Evolutionary conservation across 768 basidiomycete genomes (phyloP).

Genomic region (Scleroderma bovista): DNA sequence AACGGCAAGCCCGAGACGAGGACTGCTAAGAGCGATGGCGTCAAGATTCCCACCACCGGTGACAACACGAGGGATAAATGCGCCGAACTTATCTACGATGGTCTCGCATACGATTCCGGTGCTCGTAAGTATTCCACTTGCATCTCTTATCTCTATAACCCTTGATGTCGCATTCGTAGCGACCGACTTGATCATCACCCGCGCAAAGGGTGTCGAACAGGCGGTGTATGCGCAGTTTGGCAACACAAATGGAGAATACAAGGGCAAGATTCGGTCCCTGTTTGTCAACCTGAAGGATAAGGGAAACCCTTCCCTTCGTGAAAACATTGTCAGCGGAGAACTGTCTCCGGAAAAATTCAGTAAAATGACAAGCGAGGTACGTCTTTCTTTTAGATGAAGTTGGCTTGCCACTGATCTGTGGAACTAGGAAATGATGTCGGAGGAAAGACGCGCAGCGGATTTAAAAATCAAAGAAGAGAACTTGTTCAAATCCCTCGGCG

Average conservation of each 20-base stretch:
- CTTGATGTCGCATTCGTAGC: slow-evolving; percentile 35
- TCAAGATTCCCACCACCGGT: slow-evolving; percentile 49
- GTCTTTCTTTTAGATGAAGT: not conserved
- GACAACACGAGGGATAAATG: slow-evolving; percentile 85
- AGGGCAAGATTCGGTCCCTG: slow-evolving; percentile 77
- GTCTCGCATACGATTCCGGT: slow-evolving; percentile 77
- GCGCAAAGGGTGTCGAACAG: slow-evolving; percentile 69
- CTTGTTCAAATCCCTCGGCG: slow-evolving; percentile 85
- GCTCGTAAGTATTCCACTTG: slow-evolving; percentile 60
- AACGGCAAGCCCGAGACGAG: slow-evolving; percentile 39
- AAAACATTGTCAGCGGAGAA: slow-evolving; percentile 81
- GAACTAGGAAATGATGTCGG: slow-evolving; percentile 89
- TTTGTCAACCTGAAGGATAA: slow-evolving; percentile 96
- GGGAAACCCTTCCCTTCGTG: slow-evolving; percentile 81
- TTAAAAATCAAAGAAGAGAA: slow-evolving; percentile 80
- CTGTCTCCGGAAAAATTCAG: slow-evolving; percentile 64
- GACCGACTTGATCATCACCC: slow-evolving; percentile 56
- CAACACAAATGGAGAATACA: slow-evolving; percentile 49
- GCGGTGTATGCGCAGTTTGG: slow-evolving; percentile 47
- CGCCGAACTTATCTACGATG: slow-evolving; percentile 86
- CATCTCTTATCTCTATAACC: slow-evolving; percentile 7
- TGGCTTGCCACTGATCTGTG: not conserved
- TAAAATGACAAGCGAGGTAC: slow-evolving; percentile 76
- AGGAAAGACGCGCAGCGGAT: slow-evolving; percentile 82
- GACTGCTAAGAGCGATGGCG: slow-evolving; percentile 65